Evolutionary conservation across 805 yeast species (phyloP), one percentile per base, ranked within the genome.

Genomic region (Barnettozyma californica): DNA sequence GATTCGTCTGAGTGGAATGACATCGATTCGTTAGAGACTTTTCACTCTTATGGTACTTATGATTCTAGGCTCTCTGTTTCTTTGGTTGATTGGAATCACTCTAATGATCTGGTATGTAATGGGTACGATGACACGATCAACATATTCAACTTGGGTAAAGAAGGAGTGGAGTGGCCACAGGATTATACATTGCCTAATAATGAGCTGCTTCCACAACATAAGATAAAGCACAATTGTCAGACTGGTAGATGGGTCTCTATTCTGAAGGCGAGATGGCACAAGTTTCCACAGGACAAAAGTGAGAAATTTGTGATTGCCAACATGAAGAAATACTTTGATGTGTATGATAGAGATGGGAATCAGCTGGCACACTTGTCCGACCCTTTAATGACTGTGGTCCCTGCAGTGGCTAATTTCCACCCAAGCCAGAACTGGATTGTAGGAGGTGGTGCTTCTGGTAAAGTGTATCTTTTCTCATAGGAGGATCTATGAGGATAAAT

Each of bases 241-340:
- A 86, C 97, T 0, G 99, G 99, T 0, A 74, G 96, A 54, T 92
- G 99, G 99, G 96, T 94, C 0, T 83, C 96, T 1, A 92, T 92
- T 42, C 69, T 92, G 49, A 89, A 92, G 58, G 82, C 97, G 0
- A 77, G 81, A 60, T 92, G 97, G 95, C 97, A 94, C 52, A 64
- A 67, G 2, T 68, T 74, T 29, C 95, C 96, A 0, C 61, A 56
- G 7, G 96, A 89, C 61, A 79, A 81, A 0, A 72, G 78, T 27
- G 86, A 90, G 54, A 90, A 92, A 60, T 89, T 94, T 66, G 87
- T 84, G 16, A 92, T 92, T 57, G 98, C 87, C 11, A 92, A 92
- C 64, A 94, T 92, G 99, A 88, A 85, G 55, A 74, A 94, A 53
- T 87, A 80, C 43, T 75, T 90, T 47, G 99, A 94, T 65, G 75